A percentile compares a stretch with the other conserved stretches of the same genome.
These are phyloP conservation scores for Dimocarpus longan DNA, from an alignment of 345 rosid species.

Conservation along the genomic window DNA sequence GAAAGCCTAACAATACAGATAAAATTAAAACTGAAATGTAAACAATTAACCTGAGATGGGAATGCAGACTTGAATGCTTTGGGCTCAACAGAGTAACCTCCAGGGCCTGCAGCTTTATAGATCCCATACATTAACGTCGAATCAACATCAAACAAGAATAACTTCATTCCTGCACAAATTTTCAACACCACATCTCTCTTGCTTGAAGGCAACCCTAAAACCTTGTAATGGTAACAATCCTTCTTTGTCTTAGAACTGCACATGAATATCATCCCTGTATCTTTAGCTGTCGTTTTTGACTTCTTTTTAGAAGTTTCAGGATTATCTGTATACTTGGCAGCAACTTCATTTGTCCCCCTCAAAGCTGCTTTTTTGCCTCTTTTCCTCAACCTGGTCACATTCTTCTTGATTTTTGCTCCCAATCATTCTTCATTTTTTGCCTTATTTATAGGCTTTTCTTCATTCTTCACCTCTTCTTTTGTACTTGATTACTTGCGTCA, in stretches of 20 bases:
- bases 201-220: conserved; percentile 39
- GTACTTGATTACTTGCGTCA: not conserved
- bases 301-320: conserved; percentile 21
- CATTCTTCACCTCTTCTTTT: not conserved
- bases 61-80: conserved; percentile 34
- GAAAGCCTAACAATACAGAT: not conserved
- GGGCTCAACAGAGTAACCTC: conserved; percentile 37
- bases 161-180: conserved; percentile 33
- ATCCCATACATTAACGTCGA: conserved; percentile 35
- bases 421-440: conserved; percentile 12
- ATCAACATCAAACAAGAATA: conserved; percentile 37
- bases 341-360: conserved; percentile 4
- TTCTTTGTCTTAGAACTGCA: conserved; percentile 37
- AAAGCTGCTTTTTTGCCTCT: conserved; percentile 4
- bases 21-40: conserved; percentile 7
- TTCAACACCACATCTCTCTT: conserved; percentile 31
- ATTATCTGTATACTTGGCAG: conserved; percentile 3
- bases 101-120: conserved; percentile 36
- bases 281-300: not conserved
- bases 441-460: conserved; percentile 9
- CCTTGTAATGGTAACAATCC: conserved; percentile 32
- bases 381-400: conserved; percentile 9
- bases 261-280: conserved; percentile 38
- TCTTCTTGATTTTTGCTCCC: conserved; percentile 8
- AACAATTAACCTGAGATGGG: conserved; percentile 36